Base-by-base conservation (phyloP, 2,329 filamentous ascomycete genomes). In the Diaporthe nobilis region DNA sequence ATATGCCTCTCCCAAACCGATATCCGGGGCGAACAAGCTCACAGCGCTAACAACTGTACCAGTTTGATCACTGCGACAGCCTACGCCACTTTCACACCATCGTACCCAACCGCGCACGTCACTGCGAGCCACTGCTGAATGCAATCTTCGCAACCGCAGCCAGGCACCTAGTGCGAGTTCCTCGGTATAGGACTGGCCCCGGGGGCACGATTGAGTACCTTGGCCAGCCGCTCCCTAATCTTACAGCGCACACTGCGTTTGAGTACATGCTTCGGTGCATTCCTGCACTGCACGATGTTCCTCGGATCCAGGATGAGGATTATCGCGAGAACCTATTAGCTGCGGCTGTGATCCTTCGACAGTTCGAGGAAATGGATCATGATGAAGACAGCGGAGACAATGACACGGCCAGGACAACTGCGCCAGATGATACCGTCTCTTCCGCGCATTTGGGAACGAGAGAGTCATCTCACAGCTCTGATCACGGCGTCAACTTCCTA, bases 231-330 rank as follows among this genome's bases (percentile, higher is more conserved):
- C 61, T 67, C 31, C 61, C 61, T 3, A 67, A 67, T n/a, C 20
- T 67, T 44, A 67, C 61, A 15, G 61, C 44, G 2, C 61, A 67
- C 44, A 67, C 61, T 2, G 61, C 61, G 1, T 67, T 67, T 44
- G 61, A 67, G 20, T 67, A 67, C 44, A 67, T 67, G 61, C 44
- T 67, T n/a, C 25, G 44, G 4, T 67, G 61, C 31, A 67, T 67
- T 17, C 61, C 61, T 0, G 61, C 61, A 31, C 42, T 67, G 2
- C 61, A 67, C 12, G 44, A 51, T 25, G 44, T 67, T 17, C 61
- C 61, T 37, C 61, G 37, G 3, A 67, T 67, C 28, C 61, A 67
- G 20, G 61, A 67, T 9, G 61, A 67, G 61, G 44, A 67, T 1
- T n/a, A 67, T 12, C 61, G 61, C 5, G 61, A 67, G 10, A 37